A percentile compares a stretch with the other conserved stretches of the same genome.
Conservation (phyloP, 805 yeast genomes). For the Candida jianshihensis region DNA sequence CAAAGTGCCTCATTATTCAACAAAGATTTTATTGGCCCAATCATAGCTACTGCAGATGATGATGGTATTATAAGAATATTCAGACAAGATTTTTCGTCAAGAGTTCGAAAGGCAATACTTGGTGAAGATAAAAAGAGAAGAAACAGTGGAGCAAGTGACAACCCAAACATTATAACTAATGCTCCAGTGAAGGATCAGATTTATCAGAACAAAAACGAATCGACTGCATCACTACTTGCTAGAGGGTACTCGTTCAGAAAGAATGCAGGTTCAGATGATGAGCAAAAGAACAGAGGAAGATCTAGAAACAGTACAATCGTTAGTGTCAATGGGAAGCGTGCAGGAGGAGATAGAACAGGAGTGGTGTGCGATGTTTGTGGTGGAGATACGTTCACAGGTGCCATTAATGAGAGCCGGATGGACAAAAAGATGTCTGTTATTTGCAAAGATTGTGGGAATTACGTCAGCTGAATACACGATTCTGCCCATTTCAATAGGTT, state of each 20-base stretch:
- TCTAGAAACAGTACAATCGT: conserved; percentile 15
- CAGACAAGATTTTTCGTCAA: conserved; percentile 68
- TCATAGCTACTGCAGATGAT: conserved; percentile 73
- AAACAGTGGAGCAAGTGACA: neutral
- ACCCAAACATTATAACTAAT: neutral
- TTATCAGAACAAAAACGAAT: conserved; percentile 8
- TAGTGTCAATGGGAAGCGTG: no score
- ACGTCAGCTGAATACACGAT: conserved; percentile 13
- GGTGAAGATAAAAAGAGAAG: conserved; percentile 8
- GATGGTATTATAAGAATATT: conserved; percentile 69
- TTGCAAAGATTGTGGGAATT: conserved; percentile 24
- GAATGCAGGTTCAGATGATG: neutral
- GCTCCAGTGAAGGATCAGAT: neutral
- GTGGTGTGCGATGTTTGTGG: conserved; percentile 20
- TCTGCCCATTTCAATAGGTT: no score
- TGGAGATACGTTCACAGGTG: conserved; percentile 18
- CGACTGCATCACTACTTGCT: conserved; percentile 11
- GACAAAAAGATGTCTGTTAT: conserved; percentile 9
- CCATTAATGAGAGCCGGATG: neutral
- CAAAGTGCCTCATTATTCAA: conserved; percentile 17
- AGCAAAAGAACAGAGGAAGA: conserved; percentile 7
- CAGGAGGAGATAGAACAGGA: no score
- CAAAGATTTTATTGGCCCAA: conserved; percentile 30
- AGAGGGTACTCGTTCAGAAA: conserved; percentile 11
- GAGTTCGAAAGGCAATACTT: conserved; percentile 31